Percentiles rank a stretch among this genome's conserved stretches.
Conservation (phyloP, 2,329 filamentous ascomycete genomes). For the Beauveria bassiana region DNA sequence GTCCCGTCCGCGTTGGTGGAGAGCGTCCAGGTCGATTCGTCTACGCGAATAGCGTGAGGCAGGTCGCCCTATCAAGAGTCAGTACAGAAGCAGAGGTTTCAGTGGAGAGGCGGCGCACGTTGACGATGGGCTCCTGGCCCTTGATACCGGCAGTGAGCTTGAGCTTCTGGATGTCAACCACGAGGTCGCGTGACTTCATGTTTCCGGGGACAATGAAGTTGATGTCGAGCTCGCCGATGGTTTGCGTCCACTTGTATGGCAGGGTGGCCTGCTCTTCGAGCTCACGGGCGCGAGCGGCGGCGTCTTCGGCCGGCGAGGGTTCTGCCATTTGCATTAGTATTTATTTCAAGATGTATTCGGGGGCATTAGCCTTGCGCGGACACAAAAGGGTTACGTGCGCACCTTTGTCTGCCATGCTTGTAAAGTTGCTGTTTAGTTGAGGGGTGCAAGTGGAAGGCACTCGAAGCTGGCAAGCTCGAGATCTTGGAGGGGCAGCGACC, state of each 20-base stretch:
- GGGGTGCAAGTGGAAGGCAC: not conserved
- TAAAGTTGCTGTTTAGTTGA: not conserved
- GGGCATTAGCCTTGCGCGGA: not conserved
- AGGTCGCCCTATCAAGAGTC: conserved; percentile 65
- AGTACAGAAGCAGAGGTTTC: not conserved
- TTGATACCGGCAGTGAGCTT: conserved; percentile 76
- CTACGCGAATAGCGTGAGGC: conserved; percentile 67
- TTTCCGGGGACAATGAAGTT: conserved; percentile 71
- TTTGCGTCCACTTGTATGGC: conserved; percentile 96
- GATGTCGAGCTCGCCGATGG: conserved; percentile 80
- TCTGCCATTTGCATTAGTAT: conserved; percentile 29
- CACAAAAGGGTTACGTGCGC: conserved; percentile 7
- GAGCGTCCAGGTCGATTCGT: conserved; percentile 94
- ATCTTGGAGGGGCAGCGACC: conserved; percentile 11
- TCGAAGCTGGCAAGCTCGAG: conserved; percentile 8
- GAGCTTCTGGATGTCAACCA: conserved; percentile 73
- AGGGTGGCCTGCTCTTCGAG: conserved; percentile 76
- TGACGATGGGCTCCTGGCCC: conserved; percentile 77
- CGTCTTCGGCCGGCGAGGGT: conserved; percentile 47
- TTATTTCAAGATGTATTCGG: not conserved
- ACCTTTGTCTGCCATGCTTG: conserved; percentile 36
- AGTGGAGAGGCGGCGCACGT: conserved; percentile 43
- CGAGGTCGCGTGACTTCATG: conserved; percentile 75
- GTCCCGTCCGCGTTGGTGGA: conserved; percentile 62
- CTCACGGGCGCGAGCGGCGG: conserved; percentile 61